Evolutionary conservation across 768 basidiomycete genomes (phyloP).

Genomic region (Mycena leptocephala): DNA sequence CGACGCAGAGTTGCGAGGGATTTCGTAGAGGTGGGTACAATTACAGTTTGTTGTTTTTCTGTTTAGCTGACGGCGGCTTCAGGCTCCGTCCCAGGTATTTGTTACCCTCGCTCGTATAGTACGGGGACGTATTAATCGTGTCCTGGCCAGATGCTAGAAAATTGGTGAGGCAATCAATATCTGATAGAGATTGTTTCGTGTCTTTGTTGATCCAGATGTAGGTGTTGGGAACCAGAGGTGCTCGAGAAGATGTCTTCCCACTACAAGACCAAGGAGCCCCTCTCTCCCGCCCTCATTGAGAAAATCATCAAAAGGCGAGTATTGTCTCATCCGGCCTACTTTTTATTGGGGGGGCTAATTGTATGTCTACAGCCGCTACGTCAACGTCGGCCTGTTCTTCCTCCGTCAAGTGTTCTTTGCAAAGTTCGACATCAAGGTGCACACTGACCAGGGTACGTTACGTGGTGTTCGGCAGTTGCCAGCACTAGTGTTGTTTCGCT

Average conservation of each 20-base stretch:
- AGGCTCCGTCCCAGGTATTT: conserved; percentile 70
- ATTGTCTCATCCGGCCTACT: neutral
- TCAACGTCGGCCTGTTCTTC: conserved; percentile 88
- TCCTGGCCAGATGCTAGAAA: conserved; percentile 83
- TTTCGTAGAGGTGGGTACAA: conserved; percentile 77
- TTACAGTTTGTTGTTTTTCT: neutral
- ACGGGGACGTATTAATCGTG: neutral
- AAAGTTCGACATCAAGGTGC: conserved; percentile 83
- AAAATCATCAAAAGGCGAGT: conserved; percentile 85
- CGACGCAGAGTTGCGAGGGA: conserved; percentile 77
- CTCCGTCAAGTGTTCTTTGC: conserved; percentile 91
- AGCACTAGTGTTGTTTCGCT: neutral
- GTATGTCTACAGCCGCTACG: conserved; percentile 68
- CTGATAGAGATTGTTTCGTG: neutral
- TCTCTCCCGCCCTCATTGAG: conserved; percentile 81
- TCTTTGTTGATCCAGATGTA: conserved; percentile 32
- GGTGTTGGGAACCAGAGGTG: conserved; percentile 89
- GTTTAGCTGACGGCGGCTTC: neutral
- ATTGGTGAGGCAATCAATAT: conserved; percentile 70
- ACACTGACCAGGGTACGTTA: conserved; percentile 74
- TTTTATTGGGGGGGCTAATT: neutral
- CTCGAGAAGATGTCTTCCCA: conserved; percentile 87
- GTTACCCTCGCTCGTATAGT: neutral
- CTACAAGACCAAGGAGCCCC: conserved; percentile 80
- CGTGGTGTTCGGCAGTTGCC: neutral